Evolutionary conservation across 2,329 filamentous ascomycete species (phyloP).

Genomic region (Coleophoma crateriformis): DNA sequence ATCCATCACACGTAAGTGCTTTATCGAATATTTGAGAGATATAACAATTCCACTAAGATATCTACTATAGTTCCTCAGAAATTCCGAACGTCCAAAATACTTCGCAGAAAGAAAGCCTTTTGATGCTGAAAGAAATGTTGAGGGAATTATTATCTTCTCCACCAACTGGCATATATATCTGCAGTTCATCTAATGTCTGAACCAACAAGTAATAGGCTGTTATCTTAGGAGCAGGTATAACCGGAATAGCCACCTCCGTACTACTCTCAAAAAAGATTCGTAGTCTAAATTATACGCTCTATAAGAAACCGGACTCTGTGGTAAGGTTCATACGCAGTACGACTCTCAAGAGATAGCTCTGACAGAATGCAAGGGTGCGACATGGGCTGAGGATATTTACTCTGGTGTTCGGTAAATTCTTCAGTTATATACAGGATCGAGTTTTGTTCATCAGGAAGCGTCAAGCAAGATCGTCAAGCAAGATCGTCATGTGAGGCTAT

Average conservation of each 20-base stretch:
- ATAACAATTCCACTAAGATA: not conserved
- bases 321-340: not conserved
- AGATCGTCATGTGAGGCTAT: not conserved
- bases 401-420: conserved; percentile 9
- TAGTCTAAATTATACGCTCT: conserved; percentile 1
- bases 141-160: not conserved
- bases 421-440: too few relatives aligned
- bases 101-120: not conserved
- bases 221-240: conserved; percentile 3
- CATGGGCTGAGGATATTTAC: conserved; percentile 22
- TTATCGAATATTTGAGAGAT: not conserved
- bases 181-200: not conserved
- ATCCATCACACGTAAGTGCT: not conserved
- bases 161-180: not conserved
- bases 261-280: conserved; percentile 2
- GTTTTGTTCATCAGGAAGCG: too few relatives aligned
- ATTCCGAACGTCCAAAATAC: not conserved
- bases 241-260: conserved; percentile 1
- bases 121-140: not conserved
- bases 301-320: not conserved
- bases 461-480: too few relatives aligned
- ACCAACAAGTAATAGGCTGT: not conserved
- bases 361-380: conserved; percentile 12
- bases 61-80: not conserved
- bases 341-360: conserved; percentile 1